These are phyloP conservation scores for Volvox carteri DNA, from an alignment of 163 green algal species.

Conservation along the genomic window DNA sequence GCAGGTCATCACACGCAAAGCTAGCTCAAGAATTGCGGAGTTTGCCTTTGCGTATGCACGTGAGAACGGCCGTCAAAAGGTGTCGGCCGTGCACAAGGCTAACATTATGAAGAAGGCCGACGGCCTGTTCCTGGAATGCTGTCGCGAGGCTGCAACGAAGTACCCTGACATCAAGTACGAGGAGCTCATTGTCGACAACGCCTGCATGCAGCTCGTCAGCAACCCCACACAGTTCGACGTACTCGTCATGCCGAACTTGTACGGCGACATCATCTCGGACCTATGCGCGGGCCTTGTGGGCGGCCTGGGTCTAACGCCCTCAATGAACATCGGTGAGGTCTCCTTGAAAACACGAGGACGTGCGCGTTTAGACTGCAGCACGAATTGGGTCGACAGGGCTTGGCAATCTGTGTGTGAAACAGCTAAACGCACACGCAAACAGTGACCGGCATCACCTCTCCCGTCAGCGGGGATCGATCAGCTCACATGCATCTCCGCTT, in stretches of 20 bases:
- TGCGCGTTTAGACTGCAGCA: no score
- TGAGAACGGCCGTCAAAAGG: slow-evolving; percentile 81
- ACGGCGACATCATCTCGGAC: slow-evolving; percentile 98
- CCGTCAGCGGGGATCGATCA: no score
- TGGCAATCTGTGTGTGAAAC: no score
- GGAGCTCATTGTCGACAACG: slow-evolving; percentile 98
- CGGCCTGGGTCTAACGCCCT: slow-evolving; percentile 95
- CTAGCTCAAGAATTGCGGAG: slow-evolving; percentile 92
- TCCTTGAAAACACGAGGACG: no score
- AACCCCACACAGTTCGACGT: slow-evolving; percentile 96
- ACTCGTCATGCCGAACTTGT: slow-evolving; percentile 97
- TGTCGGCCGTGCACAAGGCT: slow-evolving; percentile 88
- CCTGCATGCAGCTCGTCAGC: slow-evolving; percentile 93
- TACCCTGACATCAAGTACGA: slow-evolving; percentile 96
- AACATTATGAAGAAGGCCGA: slow-evolving; percentile 99
- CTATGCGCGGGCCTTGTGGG: slow-evolving; percentile 96
- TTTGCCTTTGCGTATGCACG: slow-evolving; percentile 95
- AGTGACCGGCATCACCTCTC: no score
- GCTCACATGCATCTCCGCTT: no score
- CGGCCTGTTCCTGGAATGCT: slow-evolving; percentile 96
- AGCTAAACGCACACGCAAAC: no score
- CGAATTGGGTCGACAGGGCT: no score
- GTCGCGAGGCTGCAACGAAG: slow-evolving; percentile 77
- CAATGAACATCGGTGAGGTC: slow-evolving; percentile 91
- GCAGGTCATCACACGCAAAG: slow-evolving; percentile 94